phyloP scores from a whole-genome alignment of 169 alveolate genomes.

The Theileria equi region DNA sequence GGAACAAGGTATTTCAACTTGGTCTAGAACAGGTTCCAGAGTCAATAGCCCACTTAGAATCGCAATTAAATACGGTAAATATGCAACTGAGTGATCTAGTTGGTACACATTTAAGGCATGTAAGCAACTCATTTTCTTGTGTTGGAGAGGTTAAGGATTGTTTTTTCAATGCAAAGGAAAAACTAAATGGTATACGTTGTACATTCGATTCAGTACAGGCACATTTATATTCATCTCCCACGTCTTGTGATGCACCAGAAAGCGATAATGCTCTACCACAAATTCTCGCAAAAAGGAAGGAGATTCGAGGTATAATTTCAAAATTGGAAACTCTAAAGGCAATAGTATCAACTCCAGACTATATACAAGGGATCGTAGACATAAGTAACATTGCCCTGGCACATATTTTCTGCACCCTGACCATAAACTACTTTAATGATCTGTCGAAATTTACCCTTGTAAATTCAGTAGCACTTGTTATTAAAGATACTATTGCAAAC shows the following conservation, averaged over 20 bases:
- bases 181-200: conserved; percentile 13
- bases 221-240: background rate
- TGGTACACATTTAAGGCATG: conserved; percentile 49
- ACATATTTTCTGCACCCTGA: conserved; percentile 7
- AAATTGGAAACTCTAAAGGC: conserved; percentile 27
- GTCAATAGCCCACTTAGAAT: conserved; percentile 30
- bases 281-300: background rate
- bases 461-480: conserved; percentile 22
- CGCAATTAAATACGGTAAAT: conserved; percentile 39
- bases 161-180: conserved; percentile 24
- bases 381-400: conserved; percentile 43
- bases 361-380: conserved; percentile 52
- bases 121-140: conserved; percentile 40
- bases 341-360: conserved; percentile 32
- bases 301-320: conserved; percentile 11
- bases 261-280: background rate
- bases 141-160: conserved; percentile 42
- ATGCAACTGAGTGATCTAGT: conserved; percentile 50
- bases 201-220: background rate
- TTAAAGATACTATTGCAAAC: conserved; percentile 37
- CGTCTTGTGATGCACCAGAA: background rate
- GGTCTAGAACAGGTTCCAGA: conserved; percentile 45
- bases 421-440: conserved; percentile 17
- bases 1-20: conserved; percentile 18
- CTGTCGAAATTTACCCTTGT: conserved; percentile 25